phyloP scores from a whole-genome alignment of 345 rosid species.

The Syzygium aromaticum region DNA sequence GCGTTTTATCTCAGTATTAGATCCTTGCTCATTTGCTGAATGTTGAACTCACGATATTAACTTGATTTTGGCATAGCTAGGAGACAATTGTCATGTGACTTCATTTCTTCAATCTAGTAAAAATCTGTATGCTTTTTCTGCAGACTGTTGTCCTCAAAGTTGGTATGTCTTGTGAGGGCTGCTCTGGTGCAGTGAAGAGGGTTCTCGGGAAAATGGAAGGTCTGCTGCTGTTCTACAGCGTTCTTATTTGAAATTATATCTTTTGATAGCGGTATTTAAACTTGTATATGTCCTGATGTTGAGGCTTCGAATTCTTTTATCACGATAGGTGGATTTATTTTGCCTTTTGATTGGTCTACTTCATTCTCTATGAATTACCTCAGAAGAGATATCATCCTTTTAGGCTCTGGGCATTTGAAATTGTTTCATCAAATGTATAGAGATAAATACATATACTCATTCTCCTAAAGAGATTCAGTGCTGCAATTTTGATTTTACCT shows the following conservation, averaged over 20 bases:
- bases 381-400: neutral
- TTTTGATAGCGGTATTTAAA: neutral
- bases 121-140: slow-evolving; percentile 7
- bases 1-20: neutral
- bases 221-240: slow-evolving; percentile 3
- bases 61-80: neutral
- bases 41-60: neutral
- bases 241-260: neutral
- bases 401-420: neutral
- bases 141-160: slow-evolving; percentile 83
- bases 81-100: neutral
- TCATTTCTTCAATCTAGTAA: neutral
- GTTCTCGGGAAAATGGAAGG: slow-evolving; percentile 88
- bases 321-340: neutral
- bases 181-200: slow-evolving; percentile 79
- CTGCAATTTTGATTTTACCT: neutral
- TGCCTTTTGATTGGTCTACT: neutral
- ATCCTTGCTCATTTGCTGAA: neutral
- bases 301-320: neutral
- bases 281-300: neutral
- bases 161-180: slow-evolving; percentile 79
- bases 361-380: neutral
- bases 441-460: neutral
- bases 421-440: neutral
- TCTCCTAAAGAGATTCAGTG: neutral